Percentiles rank a stretch among this genome's conserved stretches.
Evolutionary conservation across 768 basidiomycete genomes (phyloP).

Genomic region (Chalciporus pseudorubinellus): DNA sequence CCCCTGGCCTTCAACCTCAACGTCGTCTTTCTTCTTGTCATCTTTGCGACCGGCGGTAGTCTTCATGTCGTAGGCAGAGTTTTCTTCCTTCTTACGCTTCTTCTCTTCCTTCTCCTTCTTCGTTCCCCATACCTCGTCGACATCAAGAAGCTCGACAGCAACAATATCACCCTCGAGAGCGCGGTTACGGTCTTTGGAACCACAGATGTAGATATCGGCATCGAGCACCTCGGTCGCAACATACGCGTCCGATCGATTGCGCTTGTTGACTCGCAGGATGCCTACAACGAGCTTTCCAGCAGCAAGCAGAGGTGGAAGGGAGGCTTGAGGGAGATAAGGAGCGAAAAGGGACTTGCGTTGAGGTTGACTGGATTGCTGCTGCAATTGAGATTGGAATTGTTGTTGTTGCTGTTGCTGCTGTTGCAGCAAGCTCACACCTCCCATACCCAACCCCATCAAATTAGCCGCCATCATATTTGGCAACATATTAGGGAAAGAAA

Average conservation of each 20-base stretch:
- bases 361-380: slow-evolving; percentile 88
- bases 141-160: slow-evolving; percentile 95
- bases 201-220: slow-evolving; percentile 98
- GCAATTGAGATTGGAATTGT: slow-evolving; percentile 92
- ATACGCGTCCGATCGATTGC: slow-evolving; percentile 97
- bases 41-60: slow-evolving; percentile 76
- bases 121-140: slow-evolving; percentile 96
- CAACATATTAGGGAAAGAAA: slow-evolving; percentile 97
- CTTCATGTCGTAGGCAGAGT: slow-evolving; percentile 88
- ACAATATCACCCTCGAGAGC: slow-evolving; percentile 98
- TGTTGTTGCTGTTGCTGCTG: slow-evolving; percentile 73
- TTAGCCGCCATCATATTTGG: slow-evolving; percentile 97
- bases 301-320: slow-evolving; percentile 90
- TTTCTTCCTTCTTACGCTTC: slow-evolving; percentile 99
- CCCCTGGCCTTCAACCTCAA: slow-evolving; percentile 98
- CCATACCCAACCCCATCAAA: slow-evolving; percentile 87
- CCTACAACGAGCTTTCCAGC: slow-evolving; percentile 98
- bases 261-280: slow-evolving; percentile 95
- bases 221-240: slow-evolving; percentile 97
- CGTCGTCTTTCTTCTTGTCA: slow-evolving; percentile 99
- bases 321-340: slow-evolving; percentile 97
- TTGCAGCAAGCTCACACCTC: slow-evolving; percentile 81
- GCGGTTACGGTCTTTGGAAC: slow-evolving; percentile 97
- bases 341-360: slow-evolving; percentile 98
- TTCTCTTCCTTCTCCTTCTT: slow-evolving; percentile 99